Base-by-base conservation (phyloP, 176 grass and related monocot genomes). In the Aegilops bicornis region DNA sequence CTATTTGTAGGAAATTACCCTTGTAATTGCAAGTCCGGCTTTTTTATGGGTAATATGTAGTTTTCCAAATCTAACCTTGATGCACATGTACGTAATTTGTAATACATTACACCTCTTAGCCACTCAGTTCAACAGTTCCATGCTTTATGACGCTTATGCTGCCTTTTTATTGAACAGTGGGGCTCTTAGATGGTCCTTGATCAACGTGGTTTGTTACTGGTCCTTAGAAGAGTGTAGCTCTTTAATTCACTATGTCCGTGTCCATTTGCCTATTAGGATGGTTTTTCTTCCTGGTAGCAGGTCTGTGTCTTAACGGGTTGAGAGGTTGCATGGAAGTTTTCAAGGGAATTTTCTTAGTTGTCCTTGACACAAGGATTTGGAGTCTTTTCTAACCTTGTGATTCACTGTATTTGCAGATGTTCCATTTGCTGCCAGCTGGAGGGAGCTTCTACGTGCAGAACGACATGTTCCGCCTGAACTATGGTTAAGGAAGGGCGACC, bases 401-500 rank as follows among this genome's bases (percentile, higher is more conserved):
- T 58, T 60, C 7, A 24, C 31, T 47, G 17, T 69, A 39, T 73
- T 74, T 84, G 30, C 82, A 92, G 93, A 85, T 83, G 79, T 95
- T 95, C 76, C 93, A 95, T 83, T 88, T 95, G 82, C 16, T 95
- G 12, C 93, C 87, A 17, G 71, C 79, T 15, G 87, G 61, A 8
- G 74, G 65, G 40, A 59, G 24, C 82, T 95, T 90, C 75, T 95
- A 67, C 8, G 93, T 90, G 68, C 90, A 92, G 85, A 95, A 95
- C 13, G 93, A 92, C 85, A 92, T 92, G 62, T 94, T 94, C 82
- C 93, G 87, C 47, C 82, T 91, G 67, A 94, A 92, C 72, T 95
- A 95, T 78, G 93, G 90, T 62, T 95, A 85, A 89, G 16, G 77
- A 82, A 76, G 68, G 19, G 8, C 0, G 1, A 30, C 12, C 20